These are phyloP conservation scores for Volvox africanus DNA, from an alignment of 139 green algal genomes.

Conservation along the genomic window DNA sequence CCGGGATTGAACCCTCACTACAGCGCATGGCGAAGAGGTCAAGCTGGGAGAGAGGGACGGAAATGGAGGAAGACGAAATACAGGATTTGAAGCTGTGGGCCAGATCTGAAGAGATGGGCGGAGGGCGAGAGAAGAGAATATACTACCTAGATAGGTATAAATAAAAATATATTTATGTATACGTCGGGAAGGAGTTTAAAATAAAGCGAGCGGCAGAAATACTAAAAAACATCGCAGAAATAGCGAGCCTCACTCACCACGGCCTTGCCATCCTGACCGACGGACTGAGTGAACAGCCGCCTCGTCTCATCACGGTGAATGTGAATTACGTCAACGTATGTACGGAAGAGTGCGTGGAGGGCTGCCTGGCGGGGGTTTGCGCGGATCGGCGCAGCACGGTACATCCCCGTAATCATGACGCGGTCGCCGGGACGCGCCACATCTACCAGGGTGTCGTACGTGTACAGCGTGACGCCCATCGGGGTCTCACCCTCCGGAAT, in stretches of 20 bases:
- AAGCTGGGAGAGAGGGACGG: too few relatives aligned
- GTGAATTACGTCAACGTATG: conserved; percentile 95
- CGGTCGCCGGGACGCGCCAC: conserved; percentile 73
- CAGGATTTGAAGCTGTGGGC: too few relatives aligned
- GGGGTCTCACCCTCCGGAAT: conserved; percentile 99
- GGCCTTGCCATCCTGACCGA: conserved; percentile 8
- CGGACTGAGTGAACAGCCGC: conserved; percentile 69
- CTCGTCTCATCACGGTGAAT: conserved; percentile 69
- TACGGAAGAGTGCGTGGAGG: conserved; percentile 77
- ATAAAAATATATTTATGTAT: too few relatives aligned
- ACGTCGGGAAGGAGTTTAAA: too few relatives aligned
- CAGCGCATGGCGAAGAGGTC: too few relatives aligned
- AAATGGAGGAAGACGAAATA: too few relatives aligned
- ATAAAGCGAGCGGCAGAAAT: too few relatives aligned
- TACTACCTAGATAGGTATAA: too few relatives aligned
- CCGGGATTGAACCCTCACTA: too few relatives aligned
- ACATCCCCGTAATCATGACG: conserved; percentile 77
- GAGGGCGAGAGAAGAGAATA: too few relatives aligned
- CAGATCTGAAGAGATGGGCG: too few relatives aligned
- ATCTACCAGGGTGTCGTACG: conserved; percentile 73
- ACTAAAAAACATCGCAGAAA: too few relatives aligned
- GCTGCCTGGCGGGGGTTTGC: conserved; percentile 69
- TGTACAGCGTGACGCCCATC: conserved; percentile 89
- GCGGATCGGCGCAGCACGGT: conserved; percentile 73
- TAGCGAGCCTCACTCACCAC: neutral